phyloP scores from a whole-genome alignment of 192 early-diverging fungal species.

The Phycomyces nitens region DNA sequence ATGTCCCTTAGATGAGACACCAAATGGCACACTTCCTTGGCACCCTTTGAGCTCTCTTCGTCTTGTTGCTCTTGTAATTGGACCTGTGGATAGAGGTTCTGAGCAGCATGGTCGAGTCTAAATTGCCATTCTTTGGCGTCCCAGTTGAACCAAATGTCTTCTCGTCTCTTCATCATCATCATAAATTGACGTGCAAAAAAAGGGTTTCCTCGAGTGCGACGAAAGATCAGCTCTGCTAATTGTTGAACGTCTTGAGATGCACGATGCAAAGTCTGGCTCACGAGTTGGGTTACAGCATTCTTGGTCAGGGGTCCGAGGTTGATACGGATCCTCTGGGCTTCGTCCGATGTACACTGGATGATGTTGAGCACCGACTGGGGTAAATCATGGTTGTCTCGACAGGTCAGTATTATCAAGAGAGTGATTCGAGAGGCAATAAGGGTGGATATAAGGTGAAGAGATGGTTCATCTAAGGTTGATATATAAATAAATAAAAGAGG shows the following conservation, averaged over 20 bases:
- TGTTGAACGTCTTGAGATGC: constrained; percentile 2
- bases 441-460: constrained; percentile 15
- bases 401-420: constrained; percentile 22
- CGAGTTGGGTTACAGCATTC: constrained; percentile 5
- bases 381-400: constrained; percentile 16
- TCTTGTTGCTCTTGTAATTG: background rate
- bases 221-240: constrained; percentile 14
- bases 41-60: background rate
- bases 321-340: constrained; percentile 9
- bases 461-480: constrained; percentile 20
- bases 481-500: constrained; percentile 2
- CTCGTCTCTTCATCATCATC: constrained; percentile 19
- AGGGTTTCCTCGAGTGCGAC: constrained; percentile 22
- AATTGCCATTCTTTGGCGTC: constrained; percentile 20
- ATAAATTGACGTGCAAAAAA: constrained; percentile 24
- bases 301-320: constrained; percentile 1
- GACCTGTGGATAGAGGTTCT: background rate
- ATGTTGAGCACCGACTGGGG: constrained; percentile 3
- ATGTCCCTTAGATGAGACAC: constrained; percentile 14
- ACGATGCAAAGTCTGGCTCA: constrained; percentile 12
- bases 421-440: constrained; percentile 16
- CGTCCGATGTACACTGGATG: background rate
- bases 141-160: constrained; percentile 29
- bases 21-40: constrained; percentile 14
- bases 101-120: constrained; percentile 13